Evolutionary conservation across 345 rosid species (phyloP).

Genomic region (Syzygium aqueum): DNA sequence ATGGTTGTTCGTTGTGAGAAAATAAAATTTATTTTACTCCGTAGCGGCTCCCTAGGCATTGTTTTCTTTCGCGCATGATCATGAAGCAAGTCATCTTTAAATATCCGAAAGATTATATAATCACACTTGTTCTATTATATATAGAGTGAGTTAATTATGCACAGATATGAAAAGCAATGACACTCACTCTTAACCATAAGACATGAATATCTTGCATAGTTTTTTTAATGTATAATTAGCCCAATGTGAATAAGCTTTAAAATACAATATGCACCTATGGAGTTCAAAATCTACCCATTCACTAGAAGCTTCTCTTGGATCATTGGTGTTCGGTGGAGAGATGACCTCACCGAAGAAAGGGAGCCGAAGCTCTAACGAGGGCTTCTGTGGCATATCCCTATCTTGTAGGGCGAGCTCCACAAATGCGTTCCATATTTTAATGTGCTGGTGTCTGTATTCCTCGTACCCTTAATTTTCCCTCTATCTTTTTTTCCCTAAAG

Average conservation of each 20-base stretch:
- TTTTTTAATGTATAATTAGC: neutral
- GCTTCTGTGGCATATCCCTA: too few species aligned
- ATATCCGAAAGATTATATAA: neutral
- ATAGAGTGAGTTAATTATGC: neutral
- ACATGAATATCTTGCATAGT: neutral
- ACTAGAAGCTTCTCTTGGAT: too few species aligned
- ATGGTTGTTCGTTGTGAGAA: neutral
- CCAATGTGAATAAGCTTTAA: neutral
- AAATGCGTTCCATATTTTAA: too few species aligned
- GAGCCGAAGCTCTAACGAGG: too few species aligned
- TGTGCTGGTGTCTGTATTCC: too few species aligned
- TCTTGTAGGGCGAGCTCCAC: too few species aligned
- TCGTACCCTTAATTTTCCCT: too few species aligned
- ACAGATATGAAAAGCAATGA: neutral
- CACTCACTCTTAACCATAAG: neutral
- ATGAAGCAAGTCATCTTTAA: neutral
- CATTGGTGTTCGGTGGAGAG: too few species aligned
- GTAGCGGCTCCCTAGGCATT: neutral
- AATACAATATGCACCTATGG: neutral
- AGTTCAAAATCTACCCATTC: neutral
- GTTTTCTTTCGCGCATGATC: neutral
- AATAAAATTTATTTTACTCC: neutral
- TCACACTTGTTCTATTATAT: neutral
- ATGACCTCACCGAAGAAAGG: too few species aligned
- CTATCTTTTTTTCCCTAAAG: too few species aligned